Evolutionary conservation across 75 land plant species (phyloP), one percentile per base, ranked within the genome.

Genomic region (Gnetum montanum): DNA sequence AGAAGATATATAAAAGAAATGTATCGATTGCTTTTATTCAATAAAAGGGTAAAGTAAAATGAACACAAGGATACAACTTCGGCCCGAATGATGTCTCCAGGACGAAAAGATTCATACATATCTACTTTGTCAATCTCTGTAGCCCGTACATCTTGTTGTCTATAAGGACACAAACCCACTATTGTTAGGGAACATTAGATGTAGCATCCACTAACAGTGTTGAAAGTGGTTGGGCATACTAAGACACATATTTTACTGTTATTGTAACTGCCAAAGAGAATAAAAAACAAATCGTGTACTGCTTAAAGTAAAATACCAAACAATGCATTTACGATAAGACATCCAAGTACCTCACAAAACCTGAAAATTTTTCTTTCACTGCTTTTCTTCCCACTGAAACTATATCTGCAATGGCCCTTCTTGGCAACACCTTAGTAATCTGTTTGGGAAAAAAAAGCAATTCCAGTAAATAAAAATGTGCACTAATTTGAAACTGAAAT

Each of bases 111-210:
- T 6, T 58, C 41, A 49, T 90, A 83, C 96, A 93, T 82, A 35
- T 93, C 98, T 49, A 93, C 96, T 66, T 93, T 93, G 70, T 93
- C 98, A 62, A 93, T 93, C 62, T 93, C 98, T 36, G 96, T 82
- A 22, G 93, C 83, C 54, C 98, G 69, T 46, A 93, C 98, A 83
- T 93, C 98, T 56, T 93, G 98, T 59, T 89, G 98, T 73, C 98
- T 93, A 68, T 43, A 12, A 51, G 20, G 20, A 7, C 11, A 19
- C 19, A 38, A 50, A n/a, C n/a, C n/a, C n/a, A n/a, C n/a, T n/a
- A n/a, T n/a, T n/a, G n/a, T n/a, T n/a, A n/a, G n/a, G n/a, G n/a
- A n/a, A n/a, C n/a, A n/a, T n/a, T n/a, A n/a, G n/a, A n/a, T n/a
- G n/a, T n/a, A n/a, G n/a, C n/a, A n/a, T n/a, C n/a, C n/a, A n/a